These are phyloP conservation scores for Astrephomene gubernaculifera DNA, from an alignment of 139 green algal species.

Conservation along the genomic window DNA sequence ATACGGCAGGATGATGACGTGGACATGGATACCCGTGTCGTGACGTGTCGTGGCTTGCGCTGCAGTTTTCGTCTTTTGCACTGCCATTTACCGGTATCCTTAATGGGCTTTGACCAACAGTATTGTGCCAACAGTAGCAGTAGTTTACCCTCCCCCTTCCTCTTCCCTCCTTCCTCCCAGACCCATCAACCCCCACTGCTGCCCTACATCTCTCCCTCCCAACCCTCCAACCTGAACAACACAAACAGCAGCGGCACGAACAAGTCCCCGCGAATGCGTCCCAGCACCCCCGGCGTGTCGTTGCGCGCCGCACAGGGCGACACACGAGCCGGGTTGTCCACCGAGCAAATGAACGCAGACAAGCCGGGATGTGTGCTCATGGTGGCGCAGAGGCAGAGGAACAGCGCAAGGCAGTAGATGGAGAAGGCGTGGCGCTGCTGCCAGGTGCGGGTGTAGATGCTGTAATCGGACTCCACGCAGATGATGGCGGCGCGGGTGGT, in stretches of 20 bases:
- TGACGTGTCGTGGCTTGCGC: too few relatives aligned
- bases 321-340: conserved; percentile 41
- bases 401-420: conserved; percentile 61
- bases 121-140: too few relatives aligned
- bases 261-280: conserved; percentile 52
- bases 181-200: too few relatives aligned
- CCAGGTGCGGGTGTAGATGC: conserved; percentile 30
- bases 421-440: conserved; percentile 50
- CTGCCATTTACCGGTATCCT: too few relatives aligned
- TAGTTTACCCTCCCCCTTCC: too few relatives aligned
- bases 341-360: conserved; percentile 40
- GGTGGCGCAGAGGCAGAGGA: conserved; percentile 54
- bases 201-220: too few relatives aligned
- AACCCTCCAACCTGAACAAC: conserved; percentile 23
- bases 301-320: conserved; percentile 48
- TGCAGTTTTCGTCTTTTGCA: too few relatives aligned
- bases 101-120: too few relatives aligned
- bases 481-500: conserved; percentile 62
- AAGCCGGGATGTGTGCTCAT: conserved; percentile 47
- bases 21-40: neutral
- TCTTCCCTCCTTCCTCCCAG: too few relatives aligned
- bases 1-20: neutral
- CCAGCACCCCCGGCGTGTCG: conserved; percentile 15
- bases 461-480: conserved; percentile 59
- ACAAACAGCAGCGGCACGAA: conserved; percentile 64